Evolutionary conservation across 192 early-diverging fungal species (phyloP).

Genomic region (Globomyces pollinis-pini): DNA sequence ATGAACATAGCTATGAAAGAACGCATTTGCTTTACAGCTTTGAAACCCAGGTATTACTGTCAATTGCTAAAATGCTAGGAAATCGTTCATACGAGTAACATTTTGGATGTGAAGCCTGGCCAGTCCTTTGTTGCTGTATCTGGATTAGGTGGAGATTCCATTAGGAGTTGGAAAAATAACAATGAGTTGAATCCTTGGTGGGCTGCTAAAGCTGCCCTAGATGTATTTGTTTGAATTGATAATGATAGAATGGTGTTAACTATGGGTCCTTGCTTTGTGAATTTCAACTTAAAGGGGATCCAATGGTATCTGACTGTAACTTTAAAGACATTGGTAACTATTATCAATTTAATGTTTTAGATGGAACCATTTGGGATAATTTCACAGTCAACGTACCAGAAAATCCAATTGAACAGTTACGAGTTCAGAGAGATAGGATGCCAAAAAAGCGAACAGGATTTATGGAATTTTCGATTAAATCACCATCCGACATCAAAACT

Average conservation of each 20-base stretch:
- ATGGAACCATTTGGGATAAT: slow-evolving; percentile 19
- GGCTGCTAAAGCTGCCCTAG: slow-evolving; percentile 23
- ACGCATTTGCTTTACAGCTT: slow-evolving; percentile 23
- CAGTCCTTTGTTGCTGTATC: slow-evolving; percentile 25
- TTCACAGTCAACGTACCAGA: slow-evolving; percentile 17
- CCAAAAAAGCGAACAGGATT: background rate
- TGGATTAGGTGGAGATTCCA: slow-evolving; percentile 34
- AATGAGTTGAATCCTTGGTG: slow-evolving; percentile 25
- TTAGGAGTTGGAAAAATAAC: slow-evolving; percentile 20
- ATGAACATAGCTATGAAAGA: slow-evolving; percentile 33
- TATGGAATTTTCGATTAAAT: background rate
- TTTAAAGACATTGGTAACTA: slow-evolving; percentile 25
- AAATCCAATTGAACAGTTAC: background rate
- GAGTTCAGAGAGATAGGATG: background rate
- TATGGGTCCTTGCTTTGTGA: slow-evolving; percentile 30
- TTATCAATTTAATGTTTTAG: too few species aligned
- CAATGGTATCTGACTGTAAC: slow-evolving; percentile 15
- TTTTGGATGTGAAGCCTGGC: slow-evolving; percentile 17
- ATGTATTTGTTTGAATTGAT: slow-evolving; percentile 3
- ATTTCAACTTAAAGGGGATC: slow-evolving; percentile 15
- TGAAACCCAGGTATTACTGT: too few species aligned
- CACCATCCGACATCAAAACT: background rate
- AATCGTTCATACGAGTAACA: slow-evolving; percentile 8
- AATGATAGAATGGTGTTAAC: slow-evolving; percentile 18
- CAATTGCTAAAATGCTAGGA: too few species aligned